These are phyloP conservation scores for Barnettozyma salicaria DNA, from an alignment of 805 yeast genomes.

Conservation along the genomic window DNA sequence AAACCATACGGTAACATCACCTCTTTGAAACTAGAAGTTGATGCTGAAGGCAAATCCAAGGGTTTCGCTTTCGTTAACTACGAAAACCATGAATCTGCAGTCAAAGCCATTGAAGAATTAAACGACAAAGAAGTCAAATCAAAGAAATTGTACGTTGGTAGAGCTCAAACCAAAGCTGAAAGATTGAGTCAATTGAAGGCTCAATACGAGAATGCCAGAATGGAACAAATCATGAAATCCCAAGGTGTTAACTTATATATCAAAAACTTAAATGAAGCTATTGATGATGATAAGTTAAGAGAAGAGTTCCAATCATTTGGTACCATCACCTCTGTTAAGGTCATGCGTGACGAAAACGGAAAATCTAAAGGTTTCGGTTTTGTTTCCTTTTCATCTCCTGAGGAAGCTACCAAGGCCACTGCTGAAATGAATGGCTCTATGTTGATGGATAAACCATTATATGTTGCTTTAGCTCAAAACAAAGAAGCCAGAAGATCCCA, in stretches of 20 bases:
- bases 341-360: constrained; percentile 91
- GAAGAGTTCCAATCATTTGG: constrained; percentile 94
- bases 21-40: constrained; percentile 72
- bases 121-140: constrained; percentile 83
- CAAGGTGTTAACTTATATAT: constrained; percentile 97
- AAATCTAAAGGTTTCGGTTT: constrained; percentile 98
- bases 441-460: constrained; percentile 91
- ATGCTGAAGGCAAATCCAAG: constrained; percentile 80
- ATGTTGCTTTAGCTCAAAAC: constrained; percentile 98
- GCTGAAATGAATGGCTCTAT: constrained; percentile 97
- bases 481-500: constrained; percentile 96
- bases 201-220: constrained; percentile 87
- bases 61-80: constrained; percentile 96
- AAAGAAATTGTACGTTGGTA: constrained; percentile 87
- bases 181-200: constrained; percentile 92
- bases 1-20: constrained; percentile 71
- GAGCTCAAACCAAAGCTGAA: constrained; percentile 99
- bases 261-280: constrained; percentile 91
- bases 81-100: constrained; percentile 82
- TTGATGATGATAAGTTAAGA: constrained; percentile 85
- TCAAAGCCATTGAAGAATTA: constrained; percentile 84
- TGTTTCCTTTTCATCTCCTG: constrained; percentile 96
- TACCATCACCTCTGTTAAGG: constrained; percentile 90
- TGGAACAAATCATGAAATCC: constrained; percentile 87
- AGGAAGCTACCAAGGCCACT: constrained; percentile 98